A percentile compares a stretch with the other conserved stretches of the same genome.
Evolutionary conservation across 805 yeast species (phyloP).

Genomic region (Zygosaccharomyces pseudorouxii): DNA sequence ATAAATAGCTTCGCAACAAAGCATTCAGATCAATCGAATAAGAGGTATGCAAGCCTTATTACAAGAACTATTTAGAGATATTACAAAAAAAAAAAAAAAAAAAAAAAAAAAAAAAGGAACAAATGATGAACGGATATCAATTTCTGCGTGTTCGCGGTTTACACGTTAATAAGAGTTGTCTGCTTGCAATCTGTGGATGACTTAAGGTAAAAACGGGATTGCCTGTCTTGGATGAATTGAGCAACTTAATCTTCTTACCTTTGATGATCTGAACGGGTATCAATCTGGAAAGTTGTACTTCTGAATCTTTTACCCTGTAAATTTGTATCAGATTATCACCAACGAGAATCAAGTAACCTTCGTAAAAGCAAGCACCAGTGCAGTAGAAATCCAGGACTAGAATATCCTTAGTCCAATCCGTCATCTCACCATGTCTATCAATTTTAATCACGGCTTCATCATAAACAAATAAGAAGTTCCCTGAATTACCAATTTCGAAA

Average conservation of each 20-base stretch:
- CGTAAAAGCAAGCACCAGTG: constrained; percentile 39
- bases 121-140: not conserved
- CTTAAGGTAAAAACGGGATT: constrained; percentile 47
- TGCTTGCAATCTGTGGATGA: constrained; percentile 58
- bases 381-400: constrained; percentile 42
- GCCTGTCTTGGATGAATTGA: constrained; percentile 38
- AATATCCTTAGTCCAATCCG: constrained; percentile 38
- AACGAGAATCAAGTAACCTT: constrained; percentile 48
- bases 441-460: constrained; percentile 65
- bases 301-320: constrained; percentile 42
- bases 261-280: constrained; percentile 63
- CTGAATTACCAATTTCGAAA: constrained; percentile 52
- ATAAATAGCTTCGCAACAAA: no score
- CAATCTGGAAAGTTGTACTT: constrained; percentile 29
- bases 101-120: not conserved
- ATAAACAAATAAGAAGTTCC: constrained; percentile 59
- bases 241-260: constrained; percentile 56
- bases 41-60: not conserved
- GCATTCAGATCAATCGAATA: no score
- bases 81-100: not conserved
- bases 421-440: constrained; percentile 53
- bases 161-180: constrained; percentile 48
- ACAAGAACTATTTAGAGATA: not conserved
- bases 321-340: constrained; percentile 69
- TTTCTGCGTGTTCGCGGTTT: constrained; percentile 2